These are phyloP conservation scores for Hypoxylon crocopeplum DNA, from an alignment of 495 filamentous ascomycete genomes.

Conservation along the genomic window DNA sequence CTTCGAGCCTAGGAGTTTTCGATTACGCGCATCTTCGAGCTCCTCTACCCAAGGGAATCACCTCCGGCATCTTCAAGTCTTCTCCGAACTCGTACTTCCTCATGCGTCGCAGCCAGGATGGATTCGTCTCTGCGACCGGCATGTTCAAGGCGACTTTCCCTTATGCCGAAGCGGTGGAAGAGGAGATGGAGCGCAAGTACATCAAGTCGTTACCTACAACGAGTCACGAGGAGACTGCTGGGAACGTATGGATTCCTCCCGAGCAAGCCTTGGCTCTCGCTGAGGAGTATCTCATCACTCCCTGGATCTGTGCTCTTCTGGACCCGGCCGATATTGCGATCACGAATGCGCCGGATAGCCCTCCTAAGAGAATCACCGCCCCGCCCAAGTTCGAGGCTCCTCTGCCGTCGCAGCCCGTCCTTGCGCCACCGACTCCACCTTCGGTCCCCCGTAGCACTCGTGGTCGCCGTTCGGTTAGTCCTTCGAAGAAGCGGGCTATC, in stretches of 20 bases:
- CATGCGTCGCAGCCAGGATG: constrained; percentile 95
- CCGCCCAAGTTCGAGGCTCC: constrained; percentile 69
- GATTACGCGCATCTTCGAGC: constrained; percentile 96
- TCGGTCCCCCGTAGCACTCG: constrained; percentile 53
- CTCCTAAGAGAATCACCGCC: constrained; percentile 70
- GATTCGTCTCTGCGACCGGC: constrained; percentile 92
- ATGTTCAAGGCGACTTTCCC: constrained; percentile 99
- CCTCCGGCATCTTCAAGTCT: constrained; percentile 89
- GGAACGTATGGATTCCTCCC: constrained; percentile 95
- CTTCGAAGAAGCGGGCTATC: constrained; percentile 55
- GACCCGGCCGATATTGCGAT: constrained; percentile 72
- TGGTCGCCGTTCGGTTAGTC: constrained; percentile 60
- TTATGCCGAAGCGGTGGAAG: constrained; percentile 84
- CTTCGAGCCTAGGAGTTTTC: constrained; percentile 78
- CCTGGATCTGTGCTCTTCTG: constrained; percentile 90
- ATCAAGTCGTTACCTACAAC: constrained; percentile 80
- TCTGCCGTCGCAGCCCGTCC: constrained; percentile 43
- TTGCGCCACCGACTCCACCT: constrained; percentile 53
- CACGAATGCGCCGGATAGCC: constrained; percentile 49
- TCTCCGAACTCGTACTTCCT: constrained; percentile 92
- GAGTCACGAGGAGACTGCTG: constrained; percentile 89
- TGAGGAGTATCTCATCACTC: constrained; percentile 76
- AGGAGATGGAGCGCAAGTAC: constrained; percentile 84
- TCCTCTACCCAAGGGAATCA: constrained; percentile 85
- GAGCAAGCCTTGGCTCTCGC: constrained; percentile 82